These are phyloP conservation scores for Microbotryum intermedium DNA, from an alignment of 1,284 basidiomycete species.

Conservation along the genomic window DNA sequence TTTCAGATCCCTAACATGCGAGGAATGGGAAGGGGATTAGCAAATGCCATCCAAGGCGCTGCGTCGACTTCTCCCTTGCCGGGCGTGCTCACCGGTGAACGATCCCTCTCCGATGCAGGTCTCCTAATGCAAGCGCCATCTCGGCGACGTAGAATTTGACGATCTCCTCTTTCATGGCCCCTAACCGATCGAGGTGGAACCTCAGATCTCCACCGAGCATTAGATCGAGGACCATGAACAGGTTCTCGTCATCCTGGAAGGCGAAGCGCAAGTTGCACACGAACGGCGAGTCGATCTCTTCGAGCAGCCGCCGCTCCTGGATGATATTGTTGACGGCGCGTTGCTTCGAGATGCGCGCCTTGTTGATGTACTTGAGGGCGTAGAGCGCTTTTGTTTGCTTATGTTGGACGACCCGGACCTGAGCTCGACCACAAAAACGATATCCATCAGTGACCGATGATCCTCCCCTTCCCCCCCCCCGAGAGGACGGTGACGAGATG, in stretches of 20 bases:
- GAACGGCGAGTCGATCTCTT: conserved; percentile 93
- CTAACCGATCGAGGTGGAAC: conserved; percentile 80
- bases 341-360: conserved; percentile 45
- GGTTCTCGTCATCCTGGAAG: conserved; percentile 96
- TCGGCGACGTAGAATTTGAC: conserved; percentile 89
- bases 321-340: conserved; percentile 51
- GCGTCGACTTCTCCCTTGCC: too few species aligned
- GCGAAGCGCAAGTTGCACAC: conserved; percentile 91
- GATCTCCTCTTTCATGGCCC: conserved; percentile 64
- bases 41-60: neutral
- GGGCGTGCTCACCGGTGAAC: conserved; percentile 85
- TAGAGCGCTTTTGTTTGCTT: conserved; percentile 92
- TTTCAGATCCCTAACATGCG: conserved; percentile 66
- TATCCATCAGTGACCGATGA: neutral
- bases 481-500: neutral
- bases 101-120: conserved; percentile 83
- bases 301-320: conserved; percentile 81
- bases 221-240: conserved; percentile 92
- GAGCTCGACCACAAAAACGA: neutral
- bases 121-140: conserved; percentile 72
- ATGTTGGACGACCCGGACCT: conserved; percentile 98
- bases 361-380: conserved; percentile 99
- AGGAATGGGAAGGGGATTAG: neutral
- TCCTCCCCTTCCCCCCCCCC: neutral
- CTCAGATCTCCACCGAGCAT: conserved; percentile 93